phyloP scores from a whole-genome alignment of 345 rosid species.

The Reutealis trisperma region DNA sequence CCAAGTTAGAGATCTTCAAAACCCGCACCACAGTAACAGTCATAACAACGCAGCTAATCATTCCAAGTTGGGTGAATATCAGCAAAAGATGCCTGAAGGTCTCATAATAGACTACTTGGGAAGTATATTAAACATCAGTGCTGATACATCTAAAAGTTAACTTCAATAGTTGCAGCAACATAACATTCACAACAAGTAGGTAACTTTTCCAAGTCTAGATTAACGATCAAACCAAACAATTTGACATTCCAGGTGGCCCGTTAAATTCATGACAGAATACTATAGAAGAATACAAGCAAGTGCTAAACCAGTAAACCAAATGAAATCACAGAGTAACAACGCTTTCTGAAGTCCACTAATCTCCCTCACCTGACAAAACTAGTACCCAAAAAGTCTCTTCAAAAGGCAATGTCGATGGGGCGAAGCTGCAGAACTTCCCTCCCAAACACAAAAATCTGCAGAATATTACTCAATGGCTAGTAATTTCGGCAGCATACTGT shows the following conservation, averaged over 20 bases:
- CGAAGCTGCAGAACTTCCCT: not conserved
- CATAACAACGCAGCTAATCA: not conserved
- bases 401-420: not conserved
- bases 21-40: not conserved
- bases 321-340: not conserved
- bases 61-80: not conserved
- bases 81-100: not conserved
- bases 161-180: not conserved
- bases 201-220: not conserved
- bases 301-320: not conserved
- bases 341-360: not conserved
- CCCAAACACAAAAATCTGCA: conserved; percentile 3
- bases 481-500: not conserved
- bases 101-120: not conserved
- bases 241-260: not conserved
- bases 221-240: not conserved
- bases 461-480: not conserved
- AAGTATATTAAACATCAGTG: not conserved
- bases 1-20: too few species aligned
- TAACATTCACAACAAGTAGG: not conserved
- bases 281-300: not conserved
- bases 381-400: not conserved
- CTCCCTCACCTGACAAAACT: not conserved
- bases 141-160: not conserved
- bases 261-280: not conserved